Conservation (phyloP, 148 eudicot species). For the Chenopodium berlandieri region DNA sequence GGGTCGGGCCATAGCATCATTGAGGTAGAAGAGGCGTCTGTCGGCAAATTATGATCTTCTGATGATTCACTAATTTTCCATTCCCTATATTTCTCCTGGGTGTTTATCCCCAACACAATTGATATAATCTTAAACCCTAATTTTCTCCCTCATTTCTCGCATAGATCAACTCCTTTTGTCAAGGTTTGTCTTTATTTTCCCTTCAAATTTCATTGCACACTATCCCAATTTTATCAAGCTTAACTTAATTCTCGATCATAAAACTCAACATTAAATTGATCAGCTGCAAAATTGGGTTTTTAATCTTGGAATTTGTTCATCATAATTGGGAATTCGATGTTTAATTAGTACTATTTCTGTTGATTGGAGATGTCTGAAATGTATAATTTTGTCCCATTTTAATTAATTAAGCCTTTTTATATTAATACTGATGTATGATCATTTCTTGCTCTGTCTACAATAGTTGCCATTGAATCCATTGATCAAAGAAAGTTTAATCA, state of each 20-base stretch:
- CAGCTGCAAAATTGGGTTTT: neutral
- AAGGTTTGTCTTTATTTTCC: neutral
- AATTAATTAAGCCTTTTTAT: neutral
- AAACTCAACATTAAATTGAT: neutral
- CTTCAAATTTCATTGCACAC: neutral
- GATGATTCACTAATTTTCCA: neutral
- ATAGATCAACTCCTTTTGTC: neutral
- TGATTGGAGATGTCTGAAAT: neutral
- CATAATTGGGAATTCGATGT: neutral
- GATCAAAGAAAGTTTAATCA: conserved; percentile 10
- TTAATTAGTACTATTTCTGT: neutral
- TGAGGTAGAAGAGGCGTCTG: neutral
- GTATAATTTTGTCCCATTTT: neutral
- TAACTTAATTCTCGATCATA: neutral
- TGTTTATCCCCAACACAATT: neutral
- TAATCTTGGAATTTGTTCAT: neutral
- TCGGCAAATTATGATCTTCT: conserved; percentile 14
- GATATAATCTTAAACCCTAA: neutral
- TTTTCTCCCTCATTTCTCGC: neutral
- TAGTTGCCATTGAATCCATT: neutral
- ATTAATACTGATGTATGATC: neutral
- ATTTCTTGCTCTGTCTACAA: neutral
- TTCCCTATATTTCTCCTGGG: neutral
- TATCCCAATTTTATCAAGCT: neutral
- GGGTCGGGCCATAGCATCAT: neutral